These are phyloP conservation scores for Tulasnella sp. DNA, from an alignment of 768 basidiomycete species.

Conservation along the genomic window DNA sequence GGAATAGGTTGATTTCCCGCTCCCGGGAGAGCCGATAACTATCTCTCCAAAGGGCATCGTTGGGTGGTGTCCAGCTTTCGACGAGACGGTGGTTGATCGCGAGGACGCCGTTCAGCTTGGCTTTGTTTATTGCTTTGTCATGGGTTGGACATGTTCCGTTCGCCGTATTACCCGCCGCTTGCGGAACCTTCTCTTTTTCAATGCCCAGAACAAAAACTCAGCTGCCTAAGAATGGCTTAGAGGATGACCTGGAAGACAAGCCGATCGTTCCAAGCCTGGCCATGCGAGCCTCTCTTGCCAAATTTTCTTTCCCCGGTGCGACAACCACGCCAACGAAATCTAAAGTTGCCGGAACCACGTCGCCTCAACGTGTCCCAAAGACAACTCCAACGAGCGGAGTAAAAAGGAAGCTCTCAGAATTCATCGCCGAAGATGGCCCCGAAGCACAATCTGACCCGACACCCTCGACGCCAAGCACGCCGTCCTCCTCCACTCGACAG, in stretches of 20 bases:
- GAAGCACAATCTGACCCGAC: background rate
- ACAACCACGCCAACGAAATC: background rate
- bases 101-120: background rate
- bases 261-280: background rate
- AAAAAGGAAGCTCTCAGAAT: background rate
- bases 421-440: background rate
- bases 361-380: background rate
- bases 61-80: background rate
- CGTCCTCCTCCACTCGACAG: background rate
- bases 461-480: background rate
- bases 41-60: constrained; percentile 83
- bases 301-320: background rate
- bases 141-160: background rate
- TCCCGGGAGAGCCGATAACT: constrained; percentile 80
- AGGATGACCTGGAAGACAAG: background rate
- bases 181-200: background rate
- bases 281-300: background rate
- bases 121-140: background rate
- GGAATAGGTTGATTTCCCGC: constrained; percentile 85
- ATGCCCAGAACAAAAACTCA: background rate
- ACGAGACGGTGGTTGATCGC: background rate
- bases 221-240: background rate
- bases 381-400: background rate
- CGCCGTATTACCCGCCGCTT: too few relatives aligned
- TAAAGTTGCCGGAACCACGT: background rate